Conservation (phyloP, 2,329 filamentous ascomycete genomes). For the Colletotrichum costaricense region DNA sequence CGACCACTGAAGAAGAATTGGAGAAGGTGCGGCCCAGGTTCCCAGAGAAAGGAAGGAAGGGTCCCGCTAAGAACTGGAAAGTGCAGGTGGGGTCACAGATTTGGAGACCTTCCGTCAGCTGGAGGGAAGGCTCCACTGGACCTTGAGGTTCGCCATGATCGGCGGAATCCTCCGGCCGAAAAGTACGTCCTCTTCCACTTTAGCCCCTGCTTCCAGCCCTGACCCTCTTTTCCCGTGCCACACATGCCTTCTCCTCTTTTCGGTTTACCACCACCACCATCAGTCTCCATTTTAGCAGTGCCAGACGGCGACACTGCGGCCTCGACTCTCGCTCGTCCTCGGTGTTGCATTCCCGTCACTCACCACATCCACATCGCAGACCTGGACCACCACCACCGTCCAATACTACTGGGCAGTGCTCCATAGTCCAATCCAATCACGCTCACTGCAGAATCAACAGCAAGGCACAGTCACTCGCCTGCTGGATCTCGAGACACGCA, state of each 20-base stretch:
- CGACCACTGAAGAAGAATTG: slow-evolving; percentile 17
- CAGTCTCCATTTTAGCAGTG: not conserved
- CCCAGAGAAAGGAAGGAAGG: too few relatives aligned
- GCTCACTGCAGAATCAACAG: slow-evolving; percentile 1
- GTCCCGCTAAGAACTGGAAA: too few relatives aligned
- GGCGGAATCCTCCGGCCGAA: slow-evolving; percentile 9
- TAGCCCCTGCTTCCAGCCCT: not conserved
- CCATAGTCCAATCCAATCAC: not conserved
- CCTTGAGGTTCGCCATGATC: slow-evolving; percentile 15
- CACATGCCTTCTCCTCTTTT: not conserved
- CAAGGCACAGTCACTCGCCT: not conserved
- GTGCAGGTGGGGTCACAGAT: not conserved
- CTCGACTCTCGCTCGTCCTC: slow-evolving; percentile 11
- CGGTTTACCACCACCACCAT: not conserved
- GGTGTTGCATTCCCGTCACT: slow-evolving; percentile 15
- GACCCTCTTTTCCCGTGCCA: slow-evolving; percentile 3
- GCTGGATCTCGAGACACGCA: slow-evolving; percentile 23
- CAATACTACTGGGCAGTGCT: not conserved
- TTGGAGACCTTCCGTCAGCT: not conserved
- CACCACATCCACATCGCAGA: not conserved
- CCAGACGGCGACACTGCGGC: not conserved
- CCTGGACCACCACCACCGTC: not conserved
- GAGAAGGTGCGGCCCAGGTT: not conserved
- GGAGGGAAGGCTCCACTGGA: too few relatives aligned
- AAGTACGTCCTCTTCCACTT: not conserved